Base-by-base conservation (phyloP, 352 stramenopile genomes). In the Globisporangium nunn region DNA sequence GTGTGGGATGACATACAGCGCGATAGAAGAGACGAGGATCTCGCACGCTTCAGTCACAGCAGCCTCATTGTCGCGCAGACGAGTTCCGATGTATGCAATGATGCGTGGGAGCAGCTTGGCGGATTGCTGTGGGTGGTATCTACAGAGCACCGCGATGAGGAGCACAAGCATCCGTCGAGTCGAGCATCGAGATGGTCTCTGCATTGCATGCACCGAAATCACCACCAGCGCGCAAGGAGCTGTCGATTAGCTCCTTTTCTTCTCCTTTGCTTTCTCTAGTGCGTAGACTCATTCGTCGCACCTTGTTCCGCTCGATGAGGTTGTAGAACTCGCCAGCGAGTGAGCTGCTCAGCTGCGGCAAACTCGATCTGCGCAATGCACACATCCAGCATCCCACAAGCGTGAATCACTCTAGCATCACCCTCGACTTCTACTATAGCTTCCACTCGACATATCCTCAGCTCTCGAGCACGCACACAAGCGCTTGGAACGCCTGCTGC, bases 231-330 rank as follows among this genome's bases (percentile, higher is more conserved):
- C 37, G 11, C 6, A 4, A 10, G 15, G 10, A 43, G 37, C 37
- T 37, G 33, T 17, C 11, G 10, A 10, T 17, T 43, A 15, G 11
- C 2, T 14, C 3, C 37, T 43, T 11, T 37, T 5, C 33, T 37
- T 37, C 33, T 37, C 33, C 33, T 23, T 23, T 23, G 33, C 33
- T 11, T 37, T 8, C 17, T 14, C 48, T 12, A 41, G 10, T 43
- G 3, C 57, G 29, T 33, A 52, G 35, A 44, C 2, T 0, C 7
- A 44, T n/a, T 44, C 12, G n/a, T n/a, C 35, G 15, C 50, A 82
- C 74, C 71, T 87, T 86, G 55, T 80, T 89, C 17, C 78, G 81
- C 56, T 87, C 75, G 30, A 89, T 72, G 45, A 71, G 55, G 3
- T 41, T 31, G 50, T 75, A 77, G 7, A 83, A 56, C 29, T 86